Evolutionary conservation across 345 rosid species (phyloP), one percentile per base, ranked within the genome.

Genomic region (Cardamine chenopodiifolia): DNA sequence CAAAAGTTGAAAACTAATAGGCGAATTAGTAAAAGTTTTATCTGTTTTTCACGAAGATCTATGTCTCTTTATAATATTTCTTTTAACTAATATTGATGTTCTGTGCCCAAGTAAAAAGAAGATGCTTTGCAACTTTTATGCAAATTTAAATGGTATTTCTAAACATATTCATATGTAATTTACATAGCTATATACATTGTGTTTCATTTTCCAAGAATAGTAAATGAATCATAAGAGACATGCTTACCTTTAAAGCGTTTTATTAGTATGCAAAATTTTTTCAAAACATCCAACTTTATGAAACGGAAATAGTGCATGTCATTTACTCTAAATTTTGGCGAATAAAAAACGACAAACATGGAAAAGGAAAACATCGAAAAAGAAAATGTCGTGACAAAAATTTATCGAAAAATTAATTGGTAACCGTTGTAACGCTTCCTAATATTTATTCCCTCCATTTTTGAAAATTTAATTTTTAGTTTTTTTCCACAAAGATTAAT

Each of bases 81-180:
- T 31, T 1, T 42, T 55, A 7, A 22, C 18, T n/a, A n/a, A 59
- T 4, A 8, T 15, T 48, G 63, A 72, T 18, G 31, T 14, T 62
- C 50, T 20, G 39, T 62, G 42, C 42, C 68, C 26, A 50, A 18
- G 29, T 1, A 23, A 11, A 25, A 3, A n/a, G 4, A 40, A 8
- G 19, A 12, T 40, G 22, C 26, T 60, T 45, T n/a, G 35, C 66
- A 49, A 10, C 8, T 26, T 37, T 70, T 31, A 52, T 54, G 29
- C 35, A 66, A 54, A 26, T 60, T 37, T 39, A 12, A 31, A 57
- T 66, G 42, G 15, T 44, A 73, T 73, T 39, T 65, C 64, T 31
- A 55, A 29, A 55, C 17, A 47, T 64, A 8, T 22, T 32, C n/a
- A 23, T 31, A 55, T 23, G 52, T 67, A 60, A 28, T 48, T 39